Conservation (phyloP, 129 eudicot genomes). For the Artemisia annua region DNA sequence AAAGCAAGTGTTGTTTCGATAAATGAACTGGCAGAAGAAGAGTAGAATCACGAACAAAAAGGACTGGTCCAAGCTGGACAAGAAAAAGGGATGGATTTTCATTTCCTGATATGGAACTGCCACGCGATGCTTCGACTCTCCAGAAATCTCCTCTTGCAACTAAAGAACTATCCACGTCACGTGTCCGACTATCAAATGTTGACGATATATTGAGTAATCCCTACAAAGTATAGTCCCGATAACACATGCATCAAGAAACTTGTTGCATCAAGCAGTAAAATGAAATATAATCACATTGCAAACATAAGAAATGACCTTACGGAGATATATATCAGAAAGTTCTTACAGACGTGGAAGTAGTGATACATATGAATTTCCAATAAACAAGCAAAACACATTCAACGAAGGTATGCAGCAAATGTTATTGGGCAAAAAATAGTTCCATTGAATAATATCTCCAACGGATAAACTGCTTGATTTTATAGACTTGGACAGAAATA, state of each 20-base stretch:
- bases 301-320: background rate
- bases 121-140: constrained; percentile 94
- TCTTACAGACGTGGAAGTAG: background rate
- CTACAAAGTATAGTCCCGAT: constrained; percentile 40
- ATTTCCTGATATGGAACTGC: constrained; percentile 68
- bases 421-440: background rate
- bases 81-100: constrained; percentile 77
- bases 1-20: constrained; percentile 92
- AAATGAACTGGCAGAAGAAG: constrained; percentile 90
- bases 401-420: background rate
- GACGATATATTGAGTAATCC: constrained; percentile 72
- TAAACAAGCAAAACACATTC: background rate
- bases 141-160: constrained; percentile 90
- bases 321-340: background rate
- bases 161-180: constrained; percentile 64
- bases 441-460: too few relatives aligned
- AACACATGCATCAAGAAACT: background rate
- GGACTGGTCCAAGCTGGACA: constrained; percentile 89
- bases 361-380: background rate
- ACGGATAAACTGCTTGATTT: background rate
- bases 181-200: constrained; percentile 78
- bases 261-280: background rate
- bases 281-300: background rate
- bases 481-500: background rate
- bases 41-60: constrained; percentile 92